Evolutionary conservation across 805 yeast species (phyloP).

Genomic region (Wickerhamia fluorescens): DNA sequence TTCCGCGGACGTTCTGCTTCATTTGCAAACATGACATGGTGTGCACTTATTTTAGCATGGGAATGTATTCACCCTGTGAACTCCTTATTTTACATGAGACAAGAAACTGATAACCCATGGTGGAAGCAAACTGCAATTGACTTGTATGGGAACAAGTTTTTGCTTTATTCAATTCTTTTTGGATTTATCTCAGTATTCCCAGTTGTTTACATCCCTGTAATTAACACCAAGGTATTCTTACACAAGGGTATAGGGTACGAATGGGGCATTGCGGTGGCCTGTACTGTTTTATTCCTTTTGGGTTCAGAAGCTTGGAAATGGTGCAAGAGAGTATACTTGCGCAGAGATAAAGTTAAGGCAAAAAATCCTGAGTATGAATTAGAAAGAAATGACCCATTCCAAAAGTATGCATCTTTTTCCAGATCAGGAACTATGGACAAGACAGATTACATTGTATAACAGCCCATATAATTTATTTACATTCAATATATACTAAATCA

Average conservation of each 20-base stretch:
- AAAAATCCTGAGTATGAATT: conserved; percentile 58
- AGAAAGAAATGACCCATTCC: conserved; percentile 57
- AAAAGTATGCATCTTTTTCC: conserved; percentile 53
- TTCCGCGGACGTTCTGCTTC: conserved; percentile 72
- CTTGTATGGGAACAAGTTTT: conserved; percentile 65
- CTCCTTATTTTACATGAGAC: conserved; percentile 67
- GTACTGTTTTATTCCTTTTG: conserved; percentile 47
- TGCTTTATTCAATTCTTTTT: conserved; percentile 72
- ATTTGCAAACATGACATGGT: conserved; percentile 81
- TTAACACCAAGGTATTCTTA: conserved; percentile 66
- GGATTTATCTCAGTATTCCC: conserved; percentile 75
- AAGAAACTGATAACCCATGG: conserved; percentile 49
- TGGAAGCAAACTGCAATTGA: conserved; percentile 55
- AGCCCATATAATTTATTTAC: background rate
- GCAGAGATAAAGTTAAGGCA: conserved; percentile 23
- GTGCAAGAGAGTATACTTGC: conserved; percentile 50
- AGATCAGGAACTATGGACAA: conserved; percentile 40
- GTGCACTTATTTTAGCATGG: conserved; percentile 77
- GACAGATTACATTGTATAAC: conserved; percentile 3
- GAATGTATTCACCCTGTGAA: conserved; percentile 68
- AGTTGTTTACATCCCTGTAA: conserved; percentile 82
- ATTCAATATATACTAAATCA: background rate
- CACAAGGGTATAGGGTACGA: conserved; percentile 69
- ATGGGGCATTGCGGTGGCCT: conserved; percentile 71
- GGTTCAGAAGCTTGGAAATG: conserved; percentile 66